These are phyloP conservation scores for Cladosporium colombiae DNA, from an alignment of 2,329 filamentous ascomycete species.

Conservation along the genomic window DNA sequence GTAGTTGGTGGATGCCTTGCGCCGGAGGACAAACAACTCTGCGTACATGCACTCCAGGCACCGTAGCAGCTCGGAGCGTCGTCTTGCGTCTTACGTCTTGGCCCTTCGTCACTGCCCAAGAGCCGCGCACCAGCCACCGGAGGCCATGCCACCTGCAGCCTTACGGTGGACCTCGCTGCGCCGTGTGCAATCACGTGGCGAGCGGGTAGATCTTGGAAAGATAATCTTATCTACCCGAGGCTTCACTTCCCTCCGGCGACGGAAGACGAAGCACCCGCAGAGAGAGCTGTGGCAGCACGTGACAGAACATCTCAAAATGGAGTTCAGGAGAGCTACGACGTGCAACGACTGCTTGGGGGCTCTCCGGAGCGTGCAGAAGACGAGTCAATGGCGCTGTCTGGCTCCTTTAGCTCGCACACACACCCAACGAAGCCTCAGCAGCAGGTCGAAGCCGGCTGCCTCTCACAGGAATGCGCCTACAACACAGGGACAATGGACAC, in stretches of 20 bases:
- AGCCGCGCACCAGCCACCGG: neutral
- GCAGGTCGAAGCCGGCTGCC: neutral
- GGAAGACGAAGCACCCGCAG: neutral
- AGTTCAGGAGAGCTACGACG: conserved; percentile 22
- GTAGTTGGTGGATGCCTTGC: neutral
- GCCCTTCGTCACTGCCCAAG: conserved; percentile 14
- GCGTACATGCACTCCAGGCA: neutral
- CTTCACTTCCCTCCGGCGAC: neutral
- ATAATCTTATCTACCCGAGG: conserved; percentile 5
- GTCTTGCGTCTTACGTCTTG: neutral
- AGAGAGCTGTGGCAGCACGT: neutral
- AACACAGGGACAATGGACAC: neutral
- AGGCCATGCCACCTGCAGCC: neutral
- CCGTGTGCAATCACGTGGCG: neutral
- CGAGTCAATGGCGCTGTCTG: conserved; percentile 7
- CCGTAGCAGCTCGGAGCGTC: neutral
- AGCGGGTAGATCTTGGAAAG: neutral
- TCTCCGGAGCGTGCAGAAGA: conserved; percentile 1
- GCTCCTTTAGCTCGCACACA: neutral
- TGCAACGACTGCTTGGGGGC: conserved; percentile 25
- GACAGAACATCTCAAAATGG: conserved; percentile 22
- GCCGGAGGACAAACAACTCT: neutral
- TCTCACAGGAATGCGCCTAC: neutral
- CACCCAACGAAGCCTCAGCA: conserved; percentile 10
- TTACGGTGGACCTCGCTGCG: neutral